A percentile compares a stretch with the other conserved stretches of the same genome.
Evolutionary conservation across 177 flowering plant species (phyloP).

Genomic region (Telopea speciosissima): DNA sequence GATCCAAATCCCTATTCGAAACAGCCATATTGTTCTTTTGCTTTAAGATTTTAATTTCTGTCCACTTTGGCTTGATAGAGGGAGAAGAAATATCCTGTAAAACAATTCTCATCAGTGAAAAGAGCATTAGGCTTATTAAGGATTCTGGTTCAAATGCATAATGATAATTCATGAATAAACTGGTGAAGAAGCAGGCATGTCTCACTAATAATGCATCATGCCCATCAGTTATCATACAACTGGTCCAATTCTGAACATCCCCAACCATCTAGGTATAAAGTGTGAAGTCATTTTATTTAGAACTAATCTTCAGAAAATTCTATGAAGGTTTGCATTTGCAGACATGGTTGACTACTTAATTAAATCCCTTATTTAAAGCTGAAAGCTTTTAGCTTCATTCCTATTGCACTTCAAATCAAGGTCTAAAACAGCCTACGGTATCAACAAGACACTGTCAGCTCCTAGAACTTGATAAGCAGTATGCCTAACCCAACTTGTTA

Average conservation of each 20-base stretch:
- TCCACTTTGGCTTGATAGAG: slow-evolving; percentile 17
- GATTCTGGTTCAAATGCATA: not conserved
- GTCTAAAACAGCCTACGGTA: too few species aligned
- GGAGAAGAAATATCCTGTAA: slow-evolving; percentile 26
- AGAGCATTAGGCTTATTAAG: not conserved
- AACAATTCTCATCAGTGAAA: slow-evolving; percentile 6
- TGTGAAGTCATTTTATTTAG: not conserved
- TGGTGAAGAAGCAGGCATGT: too few species aligned
- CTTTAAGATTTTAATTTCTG: slow-evolving; percentile 14
- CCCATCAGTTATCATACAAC: not conserved
- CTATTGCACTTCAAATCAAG: too few species aligned
- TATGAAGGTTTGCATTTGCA: not conserved
- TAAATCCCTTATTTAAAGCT: not conserved
- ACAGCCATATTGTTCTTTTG: slow-evolving; percentile 57
- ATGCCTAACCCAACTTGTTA: not conserved
- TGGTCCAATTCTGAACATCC: not conserved
- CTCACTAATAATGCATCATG: not conserved
- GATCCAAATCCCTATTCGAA: slow-evolving; percentile 89
- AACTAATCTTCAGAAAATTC: not conserved
- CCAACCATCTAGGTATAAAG: not conserved
- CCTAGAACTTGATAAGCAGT: not conserved
- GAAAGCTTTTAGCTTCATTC: not conserved
- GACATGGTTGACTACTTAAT: not conserved
- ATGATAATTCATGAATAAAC: too few species aligned
- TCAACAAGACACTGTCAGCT: not conserved